These are phyloP conservation scores for Zygosaccharomyces kombuchaensis DNA, from an alignment of 805 yeast genomes.

Conservation along the genomic window DNA sequence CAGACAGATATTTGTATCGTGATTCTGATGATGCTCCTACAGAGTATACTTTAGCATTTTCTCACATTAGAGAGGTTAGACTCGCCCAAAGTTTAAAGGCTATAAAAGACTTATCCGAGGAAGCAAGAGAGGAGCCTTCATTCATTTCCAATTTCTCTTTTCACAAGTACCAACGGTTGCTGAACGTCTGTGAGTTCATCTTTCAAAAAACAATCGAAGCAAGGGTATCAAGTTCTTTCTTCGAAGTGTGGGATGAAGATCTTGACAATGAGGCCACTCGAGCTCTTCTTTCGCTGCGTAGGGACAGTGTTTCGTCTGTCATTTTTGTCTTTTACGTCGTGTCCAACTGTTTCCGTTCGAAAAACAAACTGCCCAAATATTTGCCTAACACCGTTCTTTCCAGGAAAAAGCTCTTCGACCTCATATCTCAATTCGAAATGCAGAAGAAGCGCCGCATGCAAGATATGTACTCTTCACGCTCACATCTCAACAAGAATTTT, in stretches of 20 bases:
- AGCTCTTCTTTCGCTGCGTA: constrained; percentile 40
- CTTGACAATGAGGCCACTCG: constrained; percentile 36
- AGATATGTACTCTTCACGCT: constrained; percentile 1
- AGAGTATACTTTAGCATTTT: constrained; percentile 39
- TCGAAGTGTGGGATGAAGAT: constrained; percentile 45
- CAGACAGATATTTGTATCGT: constrained; percentile 46
- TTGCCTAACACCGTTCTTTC: constrained; percentile 43
- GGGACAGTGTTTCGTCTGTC: constrained; percentile 47
- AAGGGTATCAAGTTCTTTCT: constrained; percentile 45
- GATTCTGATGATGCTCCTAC: constrained; percentile 47
- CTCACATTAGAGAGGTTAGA: constrained; percentile 46
- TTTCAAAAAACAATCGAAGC: constrained; percentile 46
- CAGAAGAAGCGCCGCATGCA: constrained; percentile 6
- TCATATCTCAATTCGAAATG: constrained; percentile 34
- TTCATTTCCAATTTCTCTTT: constrained; percentile 36
- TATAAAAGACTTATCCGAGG: constrained; percentile 35
- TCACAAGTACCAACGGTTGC: constrained; percentile 32
- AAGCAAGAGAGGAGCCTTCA: constrained; percentile 38
- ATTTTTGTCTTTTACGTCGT: constrained; percentile 41
- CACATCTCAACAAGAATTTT: background rate
- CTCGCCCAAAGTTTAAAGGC: constrained; percentile 43
- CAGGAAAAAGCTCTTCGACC: constrained; percentile 42
- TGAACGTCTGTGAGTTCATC: constrained; percentile 38
- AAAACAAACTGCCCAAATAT: constrained; percentile 39
- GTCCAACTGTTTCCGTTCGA: constrained; percentile 40